phyloP scores from a whole-genome alignment of 129 eudicot species.

The Flaveria bidentis region DNA sequence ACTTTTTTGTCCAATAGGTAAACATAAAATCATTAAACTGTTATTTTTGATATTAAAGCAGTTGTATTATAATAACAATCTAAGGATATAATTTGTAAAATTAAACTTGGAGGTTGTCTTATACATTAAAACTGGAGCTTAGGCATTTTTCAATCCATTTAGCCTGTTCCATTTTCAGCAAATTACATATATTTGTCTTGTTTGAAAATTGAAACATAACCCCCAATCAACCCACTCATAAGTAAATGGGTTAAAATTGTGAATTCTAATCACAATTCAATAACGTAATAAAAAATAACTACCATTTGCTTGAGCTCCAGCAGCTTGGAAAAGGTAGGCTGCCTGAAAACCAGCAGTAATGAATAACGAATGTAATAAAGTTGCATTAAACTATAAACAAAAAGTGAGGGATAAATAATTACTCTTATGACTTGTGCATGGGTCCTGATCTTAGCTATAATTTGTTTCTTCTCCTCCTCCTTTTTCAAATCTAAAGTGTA shows the following conservation, averaged over 20 bases:
- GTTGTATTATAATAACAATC: background rate
- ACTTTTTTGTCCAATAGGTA: background rate
- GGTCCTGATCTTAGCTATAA: conserved; percentile 75
- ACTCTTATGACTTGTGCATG: conserved; percentile 96
- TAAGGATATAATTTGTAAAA: background rate
- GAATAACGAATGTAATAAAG: conserved; percentile 29
- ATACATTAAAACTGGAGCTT: background rate
- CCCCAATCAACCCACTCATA: conserved; percentile 3
- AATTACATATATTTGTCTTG: background rate
- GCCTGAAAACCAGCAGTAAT: conserved; percentile 53
- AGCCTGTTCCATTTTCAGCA: background rate
- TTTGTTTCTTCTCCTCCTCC: conserved; percentile 88
- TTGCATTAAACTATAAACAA: background rate
- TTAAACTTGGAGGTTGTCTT: background rate
- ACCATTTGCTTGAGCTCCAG: conserved; percentile 60
- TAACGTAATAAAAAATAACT: conserved; percentile 15
- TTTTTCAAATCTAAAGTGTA: conserved; percentile 91
- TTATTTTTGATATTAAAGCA: background rate
- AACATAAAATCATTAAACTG: background rate
- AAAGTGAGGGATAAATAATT: conserved; percentile 14
- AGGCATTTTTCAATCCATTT: background rate
- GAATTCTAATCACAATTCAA: conserved; percentile 1
- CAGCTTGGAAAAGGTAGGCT: conserved; percentile 74
- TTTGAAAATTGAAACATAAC: background rate
- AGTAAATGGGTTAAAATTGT: background rate